A percentile compares a stretch with the other conserved stretches of the same genome.
Evolutionary conservation across 257 asterid genomes (phyloP).

Genomic region (Echium plantagineum): DNA sequence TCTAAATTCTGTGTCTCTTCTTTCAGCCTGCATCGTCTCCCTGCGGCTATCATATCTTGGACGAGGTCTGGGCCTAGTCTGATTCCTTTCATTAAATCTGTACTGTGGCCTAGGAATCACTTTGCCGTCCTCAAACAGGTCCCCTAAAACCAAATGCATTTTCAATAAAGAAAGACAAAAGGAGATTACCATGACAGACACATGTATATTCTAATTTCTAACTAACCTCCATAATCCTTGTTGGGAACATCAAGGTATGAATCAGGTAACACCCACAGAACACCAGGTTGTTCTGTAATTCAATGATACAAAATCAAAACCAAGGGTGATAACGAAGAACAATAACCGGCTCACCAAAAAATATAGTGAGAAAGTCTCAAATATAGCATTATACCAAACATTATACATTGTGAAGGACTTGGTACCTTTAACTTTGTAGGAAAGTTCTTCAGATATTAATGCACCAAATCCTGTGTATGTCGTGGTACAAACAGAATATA

Average conservation of each 20-base stretch:
- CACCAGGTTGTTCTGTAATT: conserved; percentile 50
- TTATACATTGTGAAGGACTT: background rate
- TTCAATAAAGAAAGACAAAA: background rate
- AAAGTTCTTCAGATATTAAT: conserved; percentile 75
- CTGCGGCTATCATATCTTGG: conserved; percentile 75
- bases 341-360: no score
- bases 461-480: conserved; percentile 88
- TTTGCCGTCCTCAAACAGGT: conserved; percentile 63
- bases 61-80: conserved; percentile 48
- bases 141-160: conserved; percentile 35
- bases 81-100: conserved; percentile 45
- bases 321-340: conserved; percentile 2
- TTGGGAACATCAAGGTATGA: conserved; percentile 81
- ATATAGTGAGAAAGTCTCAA: no score
- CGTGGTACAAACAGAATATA: conserved; percentile 74
- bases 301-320: conserved; percentile 9
- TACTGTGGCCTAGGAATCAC: conserved; percentile 69
- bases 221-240: conserved; percentile 80
- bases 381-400: no score
- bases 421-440: conserved; percentile 80
- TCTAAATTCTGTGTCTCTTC: conserved; percentile 30
- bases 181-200: conserved; percentile 2
- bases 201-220: conserved; percentile 9
- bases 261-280: conserved; percentile 81
- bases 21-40: conserved; percentile 63